phyloP scores from a whole-genome alignment of 768 basidiomycete genomes.

The Boletus rufocinnamomeus region DNA sequence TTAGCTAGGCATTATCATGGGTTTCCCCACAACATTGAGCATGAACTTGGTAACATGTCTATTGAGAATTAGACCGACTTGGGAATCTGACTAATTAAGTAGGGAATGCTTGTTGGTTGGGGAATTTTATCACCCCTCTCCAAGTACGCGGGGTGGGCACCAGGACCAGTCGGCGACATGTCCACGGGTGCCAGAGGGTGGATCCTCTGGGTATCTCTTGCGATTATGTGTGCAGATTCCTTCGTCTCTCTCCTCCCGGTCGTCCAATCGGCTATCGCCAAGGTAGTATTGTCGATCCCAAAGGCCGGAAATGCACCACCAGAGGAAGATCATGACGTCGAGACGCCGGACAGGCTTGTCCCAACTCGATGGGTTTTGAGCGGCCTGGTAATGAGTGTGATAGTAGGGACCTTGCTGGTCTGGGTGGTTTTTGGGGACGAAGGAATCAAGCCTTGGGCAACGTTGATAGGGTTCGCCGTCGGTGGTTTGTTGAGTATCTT shows the following conservation, averaged over 20 bases:
- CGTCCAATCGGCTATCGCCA: slow-evolving; percentile 50
- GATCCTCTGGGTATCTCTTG: slow-evolving; percentile 96
- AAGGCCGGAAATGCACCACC: slow-evolving; percentile 24
- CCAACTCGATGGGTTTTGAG: slow-evolving; percentile 74
- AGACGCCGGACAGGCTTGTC: slow-evolving; percentile 79
- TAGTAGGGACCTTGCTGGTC: slow-evolving; percentile 74
- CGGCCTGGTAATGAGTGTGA: slow-evolving; percentile 64
- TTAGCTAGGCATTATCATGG: slow-evolving; percentile 90
- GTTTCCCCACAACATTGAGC: slow-evolving; percentile 88
- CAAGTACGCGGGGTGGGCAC: slow-evolving; percentile 86
- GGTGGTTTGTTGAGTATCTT: slow-evolving; percentile 86
- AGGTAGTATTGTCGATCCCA: slow-evolving; percentile 35
- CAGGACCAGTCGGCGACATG: slow-evolving; percentile 88
- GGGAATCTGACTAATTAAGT: slow-evolving; percentile 6
- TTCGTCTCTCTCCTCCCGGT: slow-evolving; percentile 85
- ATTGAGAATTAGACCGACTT: slow-evolving; percentile 1
- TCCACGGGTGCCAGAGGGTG: slow-evolving; percentile 87
- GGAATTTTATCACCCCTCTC: slow-evolving; percentile 88
- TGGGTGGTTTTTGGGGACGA: slow-evolving; percentile 89
- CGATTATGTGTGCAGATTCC: slow-evolving; percentile 94
- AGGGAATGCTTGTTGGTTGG: slow-evolving; percentile 99
- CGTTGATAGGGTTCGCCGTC: slow-evolving; percentile 76
- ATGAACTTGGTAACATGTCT: slow-evolving; percentile 77
- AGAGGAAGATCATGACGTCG: slow-evolving; percentile 60
- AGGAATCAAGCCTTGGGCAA: slow-evolving; percentile 96